A percentile compares a stretch with the other conserved stretches of the same genome.
These are phyloP conservation scores for Acanthamoeba sp. DNA, from an alignment of 208 protist species.

Conservation along the genomic window DNA sequence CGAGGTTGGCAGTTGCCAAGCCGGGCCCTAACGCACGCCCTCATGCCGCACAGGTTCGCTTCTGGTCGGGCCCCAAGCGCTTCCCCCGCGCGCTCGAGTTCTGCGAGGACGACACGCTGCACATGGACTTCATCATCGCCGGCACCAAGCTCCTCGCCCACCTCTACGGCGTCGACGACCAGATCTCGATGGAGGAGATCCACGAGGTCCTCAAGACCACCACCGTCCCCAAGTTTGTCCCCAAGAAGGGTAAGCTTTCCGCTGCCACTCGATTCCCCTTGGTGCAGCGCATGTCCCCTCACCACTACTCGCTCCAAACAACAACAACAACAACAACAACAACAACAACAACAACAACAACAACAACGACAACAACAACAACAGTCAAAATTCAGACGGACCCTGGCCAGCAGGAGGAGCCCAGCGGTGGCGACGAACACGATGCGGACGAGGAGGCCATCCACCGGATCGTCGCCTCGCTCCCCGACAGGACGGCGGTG, in stretches of 20 bases:
- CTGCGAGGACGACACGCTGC: slow-evolving; percentile 84
- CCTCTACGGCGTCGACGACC: slow-evolving; percentile 94
- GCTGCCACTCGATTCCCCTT: too few relatives aligned
- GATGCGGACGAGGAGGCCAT: slow-evolving; percentile 23
- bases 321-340: too few relatives aligned
- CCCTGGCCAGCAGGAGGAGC: slow-evolving; percentile 88
- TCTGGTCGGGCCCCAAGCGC: slow-evolving; percentile 94
- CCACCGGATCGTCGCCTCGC: not conserved
- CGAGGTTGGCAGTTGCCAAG: not conserved
- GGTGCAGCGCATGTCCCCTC: too few relatives aligned
- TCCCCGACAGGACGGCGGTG: not conserved
- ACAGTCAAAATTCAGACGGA: slow-evolving; percentile 88
- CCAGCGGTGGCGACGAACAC: slow-evolving; percentile 43
- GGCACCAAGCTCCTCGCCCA: slow-evolving; percentile 89
- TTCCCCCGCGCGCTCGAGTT: slow-evolving; percentile 91
- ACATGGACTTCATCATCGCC: slow-evolving; percentile 90
- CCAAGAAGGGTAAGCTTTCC: not conserved
- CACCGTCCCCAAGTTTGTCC: slow-evolving; percentile 54
- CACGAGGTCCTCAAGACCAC: not conserved
- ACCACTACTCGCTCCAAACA: too few relatives aligned
- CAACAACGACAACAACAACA: not conserved
- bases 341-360: too few relatives aligned
- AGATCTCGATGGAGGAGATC: slow-evolving; percentile 12
- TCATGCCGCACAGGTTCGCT: slow-evolving; percentile 80
- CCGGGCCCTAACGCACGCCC: not conserved